Evolutionary conservation across 2,329 filamentous ascomycete species (phyloP).

Genomic region (Aspergillus vadensis): DNA sequence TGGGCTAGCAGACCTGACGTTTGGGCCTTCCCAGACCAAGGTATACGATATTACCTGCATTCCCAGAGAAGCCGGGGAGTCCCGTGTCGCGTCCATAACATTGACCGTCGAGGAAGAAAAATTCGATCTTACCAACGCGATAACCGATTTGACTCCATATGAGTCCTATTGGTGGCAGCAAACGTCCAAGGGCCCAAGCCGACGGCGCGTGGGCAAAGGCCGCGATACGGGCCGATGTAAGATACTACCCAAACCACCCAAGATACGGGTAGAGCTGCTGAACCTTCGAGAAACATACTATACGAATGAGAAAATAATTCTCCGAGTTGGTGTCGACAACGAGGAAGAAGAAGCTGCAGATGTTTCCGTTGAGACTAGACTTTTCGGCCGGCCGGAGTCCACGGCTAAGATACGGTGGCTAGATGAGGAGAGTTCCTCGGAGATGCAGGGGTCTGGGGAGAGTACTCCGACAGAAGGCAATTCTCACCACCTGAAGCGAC

Average conservation of each 20-base stretch:
- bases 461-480: slow-evolving; percentile 32
- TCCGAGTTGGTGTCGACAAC: slow-evolving; percentile 74
- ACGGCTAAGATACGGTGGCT: slow-evolving; percentile 52
- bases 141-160: slow-evolving; percentile 46
- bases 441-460: slow-evolving; percentile 21
- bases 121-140: slow-evolving; percentile 68
- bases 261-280: slow-evolving; percentile 73
- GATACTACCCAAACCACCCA: slow-evolving; percentile 86
- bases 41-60: slow-evolving; percentile 72
- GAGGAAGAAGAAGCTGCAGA: slow-evolving; percentile 78
- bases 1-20: slow-evolving; percentile 64
- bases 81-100: slow-evolving; percentile 64
- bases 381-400: slow-evolving; percentile 61
- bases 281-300: slow-evolving; percentile 74
- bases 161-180: slow-evolving; percentile 48
- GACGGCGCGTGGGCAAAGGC: slow-evolving; percentile 47
- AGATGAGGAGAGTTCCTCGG: slow-evolving; percentile 33
- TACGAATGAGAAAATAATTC: slow-evolving; percentile 72
- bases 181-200: slow-evolving; percentile 36
- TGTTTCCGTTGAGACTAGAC: slow-evolving; percentile 67
- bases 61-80: slow-evolving; percentile 79
- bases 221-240: slow-evolving; percentile 61
- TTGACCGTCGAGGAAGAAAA: slow-evolving; percentile 64
- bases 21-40: slow-evolving; percentile 67
- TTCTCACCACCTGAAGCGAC: slow-evolving; percentile 36